These are phyloP conservation scores for Penicillium ucsense DNA, from an alignment of 495 filamentous ascomycete genomes.

Conservation along the genomic window DNA sequence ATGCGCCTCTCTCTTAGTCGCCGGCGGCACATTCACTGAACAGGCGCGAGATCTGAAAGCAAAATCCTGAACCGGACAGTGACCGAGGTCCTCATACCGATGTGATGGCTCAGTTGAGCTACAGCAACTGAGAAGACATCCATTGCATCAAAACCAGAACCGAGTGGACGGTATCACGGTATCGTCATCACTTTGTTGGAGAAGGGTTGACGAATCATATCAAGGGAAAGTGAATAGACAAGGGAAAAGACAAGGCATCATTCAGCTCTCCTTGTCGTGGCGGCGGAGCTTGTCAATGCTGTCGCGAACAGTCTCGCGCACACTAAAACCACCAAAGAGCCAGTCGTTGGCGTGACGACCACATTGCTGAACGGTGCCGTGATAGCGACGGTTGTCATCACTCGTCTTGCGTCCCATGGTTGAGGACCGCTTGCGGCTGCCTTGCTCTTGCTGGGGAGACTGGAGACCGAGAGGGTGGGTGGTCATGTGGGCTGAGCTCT, in stretches of 20 bases:
- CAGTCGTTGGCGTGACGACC: conserved; percentile 43
- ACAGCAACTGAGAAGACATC: too few species aligned
- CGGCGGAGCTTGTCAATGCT: conserved; percentile 41
- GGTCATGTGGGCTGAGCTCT: conserved; percentile 15
- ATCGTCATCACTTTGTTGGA: too few species aligned
- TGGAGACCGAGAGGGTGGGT: not conserved
- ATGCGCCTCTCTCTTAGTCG: too few species aligned
- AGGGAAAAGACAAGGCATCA: not conserved
- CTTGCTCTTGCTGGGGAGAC: conserved; percentile 9
- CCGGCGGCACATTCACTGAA: too few species aligned
- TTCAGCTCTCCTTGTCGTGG: conserved; percentile 22
- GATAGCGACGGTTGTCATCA: conserved; percentile 32
- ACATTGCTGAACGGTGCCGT: conserved; percentile 33
- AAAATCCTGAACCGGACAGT: too few species aligned
- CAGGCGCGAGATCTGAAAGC: too few species aligned
- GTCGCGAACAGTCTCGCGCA: conserved; percentile 37
- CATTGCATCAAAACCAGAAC: too few species aligned
- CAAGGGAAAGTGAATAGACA: too few species aligned
- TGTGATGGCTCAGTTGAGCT: too few species aligned
- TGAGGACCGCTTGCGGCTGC: conserved; percentile 9
- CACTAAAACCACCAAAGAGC: conserved; percentile 41
- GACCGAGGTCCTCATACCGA: too few species aligned
- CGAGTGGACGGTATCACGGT: too few species aligned
- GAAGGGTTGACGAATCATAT: too few species aligned
- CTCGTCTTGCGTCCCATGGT: conserved; percentile 18